Evolutionary conservation across 805 yeast species (phyloP), one percentile per base, ranked within the genome.

Genomic region (Zygoascus flipseniorum): DNA sequence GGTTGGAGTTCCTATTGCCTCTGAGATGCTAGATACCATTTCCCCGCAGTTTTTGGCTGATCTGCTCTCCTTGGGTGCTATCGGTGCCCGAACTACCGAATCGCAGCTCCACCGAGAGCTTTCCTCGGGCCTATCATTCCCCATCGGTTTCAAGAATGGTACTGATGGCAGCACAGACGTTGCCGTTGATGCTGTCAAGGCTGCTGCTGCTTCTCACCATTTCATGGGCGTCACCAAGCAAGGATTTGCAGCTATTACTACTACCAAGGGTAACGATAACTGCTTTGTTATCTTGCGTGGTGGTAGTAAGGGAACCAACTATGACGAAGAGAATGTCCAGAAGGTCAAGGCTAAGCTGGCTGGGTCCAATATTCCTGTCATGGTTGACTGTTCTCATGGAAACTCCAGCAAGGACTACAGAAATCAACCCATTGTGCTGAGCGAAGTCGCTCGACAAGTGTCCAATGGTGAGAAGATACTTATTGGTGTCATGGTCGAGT

Each of bases 361-460:
- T 37, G 72, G 77, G 28, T 50, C 52, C 13, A 72, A 64, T 56
- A 76, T 77, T 53, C 76, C 72, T 50, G 70, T 89, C 63, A 93
- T 93, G 99, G 86, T 93, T 57, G 99, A 93, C 74, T 93, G 97
- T 74, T 90, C 97, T 47, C 99, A 93, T 72, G 99, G 97, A 64
- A 93, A 93, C 77, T 89, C 97, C 41, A 82, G 78, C 72, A 93
- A 93, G 74, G 93, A 93, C 74, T 89, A 80, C 83, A 80, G 82
- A 68, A 93, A 93, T 75, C 99, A 93, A 75, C 97, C 99, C 55
- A 82, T 78, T 70, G 99, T 93, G n/a, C 83, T 89, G 60, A 73
- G 78, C 31, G 81, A 77, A 54, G 93, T 92, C 52, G 89, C 92
- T 49, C 81, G 80, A 61, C 98, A 93, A 73, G 76, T 92, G 47